These are phyloP conservation scores for Nepenthes gracilis DNA, from an alignment of 148 eudicot genomes.

Conservation along the genomic window DNA sequence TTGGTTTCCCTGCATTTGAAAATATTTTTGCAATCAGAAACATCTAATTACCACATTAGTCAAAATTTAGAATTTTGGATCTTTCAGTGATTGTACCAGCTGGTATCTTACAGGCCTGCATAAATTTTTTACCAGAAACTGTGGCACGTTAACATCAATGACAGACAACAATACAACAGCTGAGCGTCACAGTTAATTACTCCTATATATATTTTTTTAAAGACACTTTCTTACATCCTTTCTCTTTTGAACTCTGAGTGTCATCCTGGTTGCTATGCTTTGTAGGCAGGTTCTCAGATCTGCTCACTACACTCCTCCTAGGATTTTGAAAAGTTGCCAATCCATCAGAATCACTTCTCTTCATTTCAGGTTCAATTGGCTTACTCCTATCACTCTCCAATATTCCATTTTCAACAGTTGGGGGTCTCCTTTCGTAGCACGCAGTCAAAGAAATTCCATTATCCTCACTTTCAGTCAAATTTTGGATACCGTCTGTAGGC, in stretches of 20 bases:
- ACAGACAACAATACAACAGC: background rate
- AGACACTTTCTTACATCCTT: background rate
- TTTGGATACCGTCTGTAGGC: constrained; percentile 6
- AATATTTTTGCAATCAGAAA: no score
- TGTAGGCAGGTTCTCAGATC: constrained; percentile 7
- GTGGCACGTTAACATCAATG: background rate
- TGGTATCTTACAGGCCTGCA: background rate
- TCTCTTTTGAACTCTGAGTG: constrained; percentile 3
- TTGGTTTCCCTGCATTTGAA: no score
- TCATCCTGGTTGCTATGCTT: constrained; percentile 4
- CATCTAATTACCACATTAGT: no score
- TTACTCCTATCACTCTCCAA: constrained; percentile 12
- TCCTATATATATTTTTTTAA: no score
- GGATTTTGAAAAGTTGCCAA: constrained; percentile 6
- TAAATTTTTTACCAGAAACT: background rate
- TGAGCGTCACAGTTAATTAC: no score
- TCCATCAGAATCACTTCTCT: constrained; percentile 21
- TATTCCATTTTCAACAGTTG: constrained; percentile 4
- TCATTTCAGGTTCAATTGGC: constrained; percentile 5
- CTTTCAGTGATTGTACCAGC: no score
- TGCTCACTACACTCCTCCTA: constrained; percentile 4
- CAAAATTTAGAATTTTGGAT: no score
- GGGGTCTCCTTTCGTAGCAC: constrained; percentile 7
- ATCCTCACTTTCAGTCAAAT: no score
- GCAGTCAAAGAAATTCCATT: constrained; percentile 5